phyloP scores from a whole-genome alignment of 2,329 filamentous ascomycete species.

The Pestalotiopsis sp. region DNA sequence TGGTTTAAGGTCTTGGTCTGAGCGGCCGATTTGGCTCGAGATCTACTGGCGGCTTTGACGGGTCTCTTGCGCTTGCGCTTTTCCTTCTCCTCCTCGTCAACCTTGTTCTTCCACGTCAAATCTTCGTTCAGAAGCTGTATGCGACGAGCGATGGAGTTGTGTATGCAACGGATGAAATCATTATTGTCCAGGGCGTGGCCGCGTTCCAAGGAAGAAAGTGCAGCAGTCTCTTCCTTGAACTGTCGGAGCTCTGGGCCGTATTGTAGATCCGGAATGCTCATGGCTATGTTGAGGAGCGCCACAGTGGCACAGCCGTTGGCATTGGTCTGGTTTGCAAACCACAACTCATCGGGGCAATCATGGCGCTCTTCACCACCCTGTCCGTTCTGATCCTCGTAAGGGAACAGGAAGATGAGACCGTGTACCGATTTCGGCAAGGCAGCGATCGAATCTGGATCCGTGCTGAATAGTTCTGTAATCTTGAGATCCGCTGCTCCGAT shows the following conservation, averaged over 20 bases:
- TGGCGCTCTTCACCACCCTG: slow-evolving; percentile 54
- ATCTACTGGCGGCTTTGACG: slow-evolving; percentile 29
- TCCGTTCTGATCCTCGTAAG: slow-evolving; percentile 56
- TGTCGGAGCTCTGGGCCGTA: slow-evolving; percentile 69
- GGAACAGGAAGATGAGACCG: slow-evolving; percentile 87
- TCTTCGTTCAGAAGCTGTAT: slow-evolving; percentile 77
- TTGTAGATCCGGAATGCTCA: slow-evolving; percentile 70
- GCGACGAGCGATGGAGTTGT: slow-evolving; percentile 84
- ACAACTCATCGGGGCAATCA: slow-evolving; percentile 65
- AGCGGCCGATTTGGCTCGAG: slow-evolving; percentile 26
- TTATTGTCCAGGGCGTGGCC: slow-evolving; percentile 76
- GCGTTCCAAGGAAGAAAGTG: slow-evolving; percentile 69
- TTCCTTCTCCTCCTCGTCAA: slow-evolving; percentile 38
- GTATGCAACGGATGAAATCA: slow-evolving; percentile 73
- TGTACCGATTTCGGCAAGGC: slow-evolving; percentile 71
- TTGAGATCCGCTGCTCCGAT: slow-evolving; percentile 74
- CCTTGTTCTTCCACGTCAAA: slow-evolving; percentile 61
- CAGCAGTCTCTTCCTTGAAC: slow-evolving; percentile 73
- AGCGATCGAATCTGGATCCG: slow-evolving; percentile 67
- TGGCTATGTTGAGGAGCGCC: slow-evolving; percentile 88
- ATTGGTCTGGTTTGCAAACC: slow-evolving; percentile 94
- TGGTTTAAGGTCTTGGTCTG: not conserved
- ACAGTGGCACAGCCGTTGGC: slow-evolving; percentile 90
- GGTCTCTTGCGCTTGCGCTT: slow-evolving; percentile 17
- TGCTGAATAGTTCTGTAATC: slow-evolving; percentile 72